phyloP scores from a whole-genome alignment of 306 rosid genomes.

The Trifolium pratense region DNA sequence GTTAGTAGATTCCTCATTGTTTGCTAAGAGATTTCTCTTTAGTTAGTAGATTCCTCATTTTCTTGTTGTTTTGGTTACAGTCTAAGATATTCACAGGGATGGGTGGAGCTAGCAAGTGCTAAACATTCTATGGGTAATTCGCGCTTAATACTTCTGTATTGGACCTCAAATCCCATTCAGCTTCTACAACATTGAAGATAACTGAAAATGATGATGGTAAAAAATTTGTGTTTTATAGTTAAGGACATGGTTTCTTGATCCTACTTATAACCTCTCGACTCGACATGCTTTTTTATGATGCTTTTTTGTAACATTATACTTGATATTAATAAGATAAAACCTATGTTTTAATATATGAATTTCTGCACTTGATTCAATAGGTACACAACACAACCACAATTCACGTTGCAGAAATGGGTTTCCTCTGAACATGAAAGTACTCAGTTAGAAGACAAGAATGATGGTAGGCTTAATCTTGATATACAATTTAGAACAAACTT shows the following conservation, averaged over 20 bases:
- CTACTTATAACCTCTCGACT: no score
- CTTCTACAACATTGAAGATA: conserved; percentile 67
- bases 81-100: conserved; percentile 79
- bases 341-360: conserved; percentile 35
- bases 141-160: conserved; percentile 69
- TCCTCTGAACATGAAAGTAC: conserved; percentile 51
- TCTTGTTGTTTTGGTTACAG: no score
- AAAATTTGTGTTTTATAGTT: not conserved
- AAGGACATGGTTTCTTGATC: conserved; percentile 19
- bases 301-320: conserved; percentile 5
- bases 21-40: no score
- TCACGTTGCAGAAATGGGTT: conserved; percentile 72
- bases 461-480: conserved; percentile 27
- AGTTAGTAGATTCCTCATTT: no score
- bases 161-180: conserved; percentile 74
- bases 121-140: conserved; percentile 90
- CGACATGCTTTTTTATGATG: conserved; percentile 26
- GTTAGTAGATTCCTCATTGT: no score
- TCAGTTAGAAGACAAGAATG: conserved; percentile 34
- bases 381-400: conserved; percentile 46
- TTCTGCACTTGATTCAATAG: conserved; percentile 38
- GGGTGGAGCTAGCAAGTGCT: conserved; percentile 89
- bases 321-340: conserved; percentile 4
- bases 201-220: conserved; percentile 55
- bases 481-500: conserved; percentile 23